Evolutionary conservation across 495 filamentous ascomycete species (phyloP).

Genomic region (Viridothelium virens): DNA sequence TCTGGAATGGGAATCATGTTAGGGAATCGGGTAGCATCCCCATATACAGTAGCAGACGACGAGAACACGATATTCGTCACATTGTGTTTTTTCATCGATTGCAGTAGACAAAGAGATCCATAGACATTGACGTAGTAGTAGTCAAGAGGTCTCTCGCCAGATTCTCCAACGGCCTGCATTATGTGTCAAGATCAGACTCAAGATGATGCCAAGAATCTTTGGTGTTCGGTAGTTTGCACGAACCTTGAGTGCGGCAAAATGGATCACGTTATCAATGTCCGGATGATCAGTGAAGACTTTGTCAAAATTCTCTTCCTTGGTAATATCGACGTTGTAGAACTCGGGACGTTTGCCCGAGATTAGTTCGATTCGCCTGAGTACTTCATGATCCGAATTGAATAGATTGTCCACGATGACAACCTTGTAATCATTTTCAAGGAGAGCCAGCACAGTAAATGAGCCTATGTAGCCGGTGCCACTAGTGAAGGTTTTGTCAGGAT

Average conservation of each 20-base stretch:
- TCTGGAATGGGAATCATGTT: slow-evolving; percentile 99
- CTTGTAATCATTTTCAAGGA: slow-evolving; percentile 89
- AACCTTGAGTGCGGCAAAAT: slow-evolving; percentile 97
- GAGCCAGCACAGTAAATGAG: slow-evolving; percentile 87
- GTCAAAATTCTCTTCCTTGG: slow-evolving; percentile 72
- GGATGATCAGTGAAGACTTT: slow-evolving; percentile 83
- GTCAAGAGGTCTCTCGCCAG: slow-evolving; percentile 87
- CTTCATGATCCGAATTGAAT: slow-evolving; percentile 88
- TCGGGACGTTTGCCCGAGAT: slow-evolving; percentile 81
- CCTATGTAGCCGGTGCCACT: slow-evolving; percentile 99
- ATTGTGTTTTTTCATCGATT: slow-evolving; percentile 78
- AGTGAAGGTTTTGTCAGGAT: slow-evolving; percentile 19
- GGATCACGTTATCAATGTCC: slow-evolving; percentile 93
- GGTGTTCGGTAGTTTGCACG: slow-evolving; percentile 21
- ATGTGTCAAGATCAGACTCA: slow-evolving; percentile 11
- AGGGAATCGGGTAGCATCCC: slow-evolving; percentile 89
- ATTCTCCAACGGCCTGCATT: slow-evolving; percentile 85
- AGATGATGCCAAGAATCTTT: neutral
- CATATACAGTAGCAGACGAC: slow-evolving; percentile 92
- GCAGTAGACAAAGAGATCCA: slow-evolving; percentile 81
- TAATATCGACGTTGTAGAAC: slow-evolving; percentile 83
- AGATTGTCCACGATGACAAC: slow-evolving; percentile 93
- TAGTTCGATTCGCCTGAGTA: slow-evolving; percentile 84
- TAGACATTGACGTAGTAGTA: slow-evolving; percentile 97
- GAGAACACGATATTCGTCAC: slow-evolving; percentile 98